Evolutionary conservation across 2,329 filamentous ascomycete species (phyloP).

Genomic region (Penicillium brasilianum): DNA sequence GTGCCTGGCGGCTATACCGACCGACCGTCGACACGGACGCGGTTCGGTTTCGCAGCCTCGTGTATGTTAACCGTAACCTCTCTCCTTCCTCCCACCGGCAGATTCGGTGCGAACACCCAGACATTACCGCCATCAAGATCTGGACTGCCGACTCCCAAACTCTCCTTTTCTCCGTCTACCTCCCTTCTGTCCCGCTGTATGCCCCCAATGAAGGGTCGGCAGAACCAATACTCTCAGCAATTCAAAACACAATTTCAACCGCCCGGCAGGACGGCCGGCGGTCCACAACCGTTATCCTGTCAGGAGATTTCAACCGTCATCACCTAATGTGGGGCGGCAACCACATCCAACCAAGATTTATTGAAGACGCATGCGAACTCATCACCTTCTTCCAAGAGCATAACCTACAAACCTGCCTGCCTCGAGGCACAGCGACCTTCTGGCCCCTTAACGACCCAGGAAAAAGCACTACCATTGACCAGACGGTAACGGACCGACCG

Average conservation of each 20-base stretch:
- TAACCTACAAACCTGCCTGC: conserved; percentile 15
- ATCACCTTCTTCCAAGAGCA: conserved; percentile 17
- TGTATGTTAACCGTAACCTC: conserved; percentile 33
- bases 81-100: conserved; percentile 31
- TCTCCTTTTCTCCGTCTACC: conserved; percentile 28
- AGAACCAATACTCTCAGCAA: conserved; percentile 7
- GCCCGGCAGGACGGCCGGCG: neutral
- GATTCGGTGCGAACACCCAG: conserved; percentile 32
- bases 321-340: conserved; percentile 6
- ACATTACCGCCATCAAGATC: conserved; percentile 30
- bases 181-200: conserved; percentile 8
- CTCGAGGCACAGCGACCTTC: conserved; percentile 14
- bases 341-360: conserved; percentile 5
- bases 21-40: conserved; percentile 23
- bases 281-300: neutral
- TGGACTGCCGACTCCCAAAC: conserved; percentile 24
- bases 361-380: conserved; percentile 16
- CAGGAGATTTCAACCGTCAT: neutral
- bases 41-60: conserved; percentile 26
- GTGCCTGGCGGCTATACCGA: conserved; percentile 33
- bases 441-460: conserved; percentile 16
- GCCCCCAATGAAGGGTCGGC: neutral
- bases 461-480: conserved; percentile 16
- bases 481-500: conserved; percentile 20
- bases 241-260: conserved; percentile 9